Base-by-base conservation (phyloP, 2,329 filamentous ascomycete species). In the Chaetomiaceae sp. region DNA sequence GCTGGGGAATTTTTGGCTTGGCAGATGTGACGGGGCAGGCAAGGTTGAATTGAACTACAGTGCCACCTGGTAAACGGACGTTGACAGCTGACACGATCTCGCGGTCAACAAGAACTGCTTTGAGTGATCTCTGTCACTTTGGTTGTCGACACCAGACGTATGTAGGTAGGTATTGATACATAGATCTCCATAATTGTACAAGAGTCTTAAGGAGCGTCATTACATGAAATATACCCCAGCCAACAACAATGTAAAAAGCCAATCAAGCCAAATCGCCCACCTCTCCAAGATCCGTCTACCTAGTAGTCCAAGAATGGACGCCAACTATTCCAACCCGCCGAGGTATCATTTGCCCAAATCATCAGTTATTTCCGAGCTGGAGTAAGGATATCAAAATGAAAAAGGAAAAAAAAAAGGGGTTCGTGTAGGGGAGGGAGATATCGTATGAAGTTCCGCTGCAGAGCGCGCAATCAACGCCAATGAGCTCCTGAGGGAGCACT, bases 1-100 rank as follows among this genome's bases (percentile, higher is more conserved):
- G 37, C 38, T 53, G 38, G 51, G 44, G 40, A 49, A 51, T 32
- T 53, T 58, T 58, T 53, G 53, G 53, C 56, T 56, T 58, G 56
- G 56, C 56, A 48, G 34, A 34, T 14, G 21, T 11, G n/a, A 18
- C 38, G 21, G n/a, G 34, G 33, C 36, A 41, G 43, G 43, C 48
- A 48, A 40, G n/a, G 37, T 37, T 38, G 37, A 23, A 7, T 5
- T 18, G 33, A 18, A 16, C 20, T 10, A 11, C 9, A 2, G 3
- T 10, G 6, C 25, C 48, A 32, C 40, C 21, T 41, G 40, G 27
- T 10, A 11, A 25, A 7, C 32, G 36, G 6, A 5, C 5, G 29
- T 1, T n/a, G 11, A 6, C 29, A 47, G 25, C 33, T 32, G 36
- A 2, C 9, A 1, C n/a, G 25, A 5, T 27, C 9, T 27, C 25